These are phyloP conservation scores for Closterium sp. DNA, from an alignment of 139 green algal genomes.

Conservation along the genomic window DNA sequence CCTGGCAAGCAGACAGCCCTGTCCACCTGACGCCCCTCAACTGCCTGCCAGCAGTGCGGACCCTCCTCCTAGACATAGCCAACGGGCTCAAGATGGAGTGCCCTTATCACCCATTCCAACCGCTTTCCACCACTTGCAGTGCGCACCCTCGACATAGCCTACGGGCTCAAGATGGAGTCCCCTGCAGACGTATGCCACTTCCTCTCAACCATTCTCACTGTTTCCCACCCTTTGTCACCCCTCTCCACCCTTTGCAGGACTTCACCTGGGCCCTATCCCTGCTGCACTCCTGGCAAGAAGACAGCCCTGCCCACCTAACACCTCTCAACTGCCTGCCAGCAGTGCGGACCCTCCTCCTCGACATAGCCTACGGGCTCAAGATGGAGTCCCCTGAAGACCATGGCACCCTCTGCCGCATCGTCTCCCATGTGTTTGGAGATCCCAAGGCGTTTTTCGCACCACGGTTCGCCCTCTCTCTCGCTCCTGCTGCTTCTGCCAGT, in stretches of 20 bases:
- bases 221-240: too few relatives aligned
- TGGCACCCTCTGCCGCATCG: neutral
- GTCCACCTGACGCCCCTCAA: neutral
- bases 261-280: neutral
- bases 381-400: neutral
- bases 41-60: too few relatives aligned
- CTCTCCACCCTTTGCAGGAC: neutral
- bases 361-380: neutral
- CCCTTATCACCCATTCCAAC: too few relatives aligned
- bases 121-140: neutral
- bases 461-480: neutral
- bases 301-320: neutral
- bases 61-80: too few relatives aligned
- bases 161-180: neutral
- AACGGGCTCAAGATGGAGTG: too few relatives aligned
- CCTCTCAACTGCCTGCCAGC: neutral
- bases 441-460: neutral
- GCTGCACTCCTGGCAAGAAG: neutral
- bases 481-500: neutral
- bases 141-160: neutral
- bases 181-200: neutral
- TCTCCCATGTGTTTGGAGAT: neutral
- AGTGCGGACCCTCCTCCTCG: neutral
- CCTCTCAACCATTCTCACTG: too few relatives aligned
- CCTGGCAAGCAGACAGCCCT: neutral